phyloP scores from a whole-genome alignment of 129 eudicot genomes.

The Arctium lappa region DNA sequence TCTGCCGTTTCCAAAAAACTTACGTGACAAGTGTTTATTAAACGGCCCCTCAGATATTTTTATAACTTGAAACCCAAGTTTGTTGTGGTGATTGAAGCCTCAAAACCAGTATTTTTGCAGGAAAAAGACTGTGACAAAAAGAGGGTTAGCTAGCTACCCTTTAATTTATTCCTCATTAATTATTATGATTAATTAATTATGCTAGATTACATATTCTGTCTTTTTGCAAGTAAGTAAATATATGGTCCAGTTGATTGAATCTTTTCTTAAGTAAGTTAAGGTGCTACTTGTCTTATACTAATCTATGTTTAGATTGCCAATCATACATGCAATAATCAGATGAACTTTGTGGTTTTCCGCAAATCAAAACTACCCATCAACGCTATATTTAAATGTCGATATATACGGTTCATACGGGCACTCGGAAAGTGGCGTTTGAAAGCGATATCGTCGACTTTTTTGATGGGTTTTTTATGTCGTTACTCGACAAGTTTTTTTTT shows the following conservation, averaged over 20 bases:
- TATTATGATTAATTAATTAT: no score
- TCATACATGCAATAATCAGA: neutral
- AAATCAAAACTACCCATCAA: conserved; percentile 4
- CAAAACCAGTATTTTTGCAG: neutral
- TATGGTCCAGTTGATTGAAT: neutral
- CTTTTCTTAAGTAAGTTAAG: neutral
- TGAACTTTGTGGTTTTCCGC: neutral
- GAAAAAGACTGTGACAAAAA: neutral
- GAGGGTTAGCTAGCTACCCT: neutral
- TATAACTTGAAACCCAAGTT: no score
- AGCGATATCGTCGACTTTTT: conserved; percentile 12
- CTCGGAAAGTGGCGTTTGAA: neutral
- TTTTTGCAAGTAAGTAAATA: no score
- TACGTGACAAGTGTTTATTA: no score
- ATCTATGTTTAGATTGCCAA: neutral
- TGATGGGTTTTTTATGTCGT: conserved; percentile 1
- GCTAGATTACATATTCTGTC: neutral
- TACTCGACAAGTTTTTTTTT: neutral
- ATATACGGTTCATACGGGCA: conserved; percentile 5
- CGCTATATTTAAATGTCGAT: neutral
- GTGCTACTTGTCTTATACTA: neutral
- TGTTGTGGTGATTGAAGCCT: neutral
- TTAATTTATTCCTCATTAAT: neutral
- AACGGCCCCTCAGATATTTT: no score
- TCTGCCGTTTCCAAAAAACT: no score